Evolutionary conservation across 1,139 yeast species (phyloP).

Genomic region (Nakaseomyces sp.): DNA sequence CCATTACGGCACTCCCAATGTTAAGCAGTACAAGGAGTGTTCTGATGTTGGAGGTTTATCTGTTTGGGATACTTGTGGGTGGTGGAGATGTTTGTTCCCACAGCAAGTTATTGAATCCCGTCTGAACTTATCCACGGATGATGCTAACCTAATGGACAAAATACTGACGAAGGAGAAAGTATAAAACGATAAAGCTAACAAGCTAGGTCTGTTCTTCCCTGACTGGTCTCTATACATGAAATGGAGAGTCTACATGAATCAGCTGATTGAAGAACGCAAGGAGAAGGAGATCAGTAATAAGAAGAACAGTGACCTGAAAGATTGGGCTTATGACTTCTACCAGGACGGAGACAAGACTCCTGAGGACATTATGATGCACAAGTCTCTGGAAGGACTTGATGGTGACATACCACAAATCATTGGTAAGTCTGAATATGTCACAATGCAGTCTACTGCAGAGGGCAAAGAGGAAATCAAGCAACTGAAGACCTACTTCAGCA

Average conservation of each 20-base stretch:
- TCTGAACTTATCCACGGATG: slow-evolving; percentile 9
- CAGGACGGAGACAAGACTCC: slow-evolving; percentile 25
- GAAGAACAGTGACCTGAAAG: slow-evolving; percentile 9
- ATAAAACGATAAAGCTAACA: slow-evolving; percentile 32
- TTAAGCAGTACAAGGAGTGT: slow-evolving; percentile 54
- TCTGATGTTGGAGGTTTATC: slow-evolving; percentile 54
- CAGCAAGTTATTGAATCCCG: slow-evolving; percentile 35
- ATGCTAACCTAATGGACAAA: not conserved
- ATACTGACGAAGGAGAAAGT: slow-evolving; percentile 47
- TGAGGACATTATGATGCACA: slow-evolving; percentile 24
- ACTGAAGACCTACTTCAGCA: slow-evolving; percentile 47
- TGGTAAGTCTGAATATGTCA: slow-evolving; percentile 43
- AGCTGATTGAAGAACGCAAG: slow-evolving; percentile 31
- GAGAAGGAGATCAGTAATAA: slow-evolving; percentile 20
- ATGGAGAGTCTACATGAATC: slow-evolving; percentile 50
- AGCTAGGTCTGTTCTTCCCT: slow-evolving; percentile 44
- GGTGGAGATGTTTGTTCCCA: slow-evolving; percentile 86
- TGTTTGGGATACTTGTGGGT: slow-evolving; percentile 72
- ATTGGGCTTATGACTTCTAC: slow-evolving; percentile 4
- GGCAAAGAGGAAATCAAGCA: slow-evolving; percentile 48
- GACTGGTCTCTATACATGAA: slow-evolving; percentile 57
- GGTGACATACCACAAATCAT: slow-evolving; percentile 33
- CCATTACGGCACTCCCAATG: slow-evolving; percentile 47
- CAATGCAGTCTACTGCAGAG: slow-evolving; percentile 44
- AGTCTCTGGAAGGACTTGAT: slow-evolving; percentile 9